Percentiles rank a stretch among this genome's conserved stretches.
Evolutionary conservation across 495 filamentous ascomycete species (phyloP).

Genomic region (Daldinia grandis): DNA sequence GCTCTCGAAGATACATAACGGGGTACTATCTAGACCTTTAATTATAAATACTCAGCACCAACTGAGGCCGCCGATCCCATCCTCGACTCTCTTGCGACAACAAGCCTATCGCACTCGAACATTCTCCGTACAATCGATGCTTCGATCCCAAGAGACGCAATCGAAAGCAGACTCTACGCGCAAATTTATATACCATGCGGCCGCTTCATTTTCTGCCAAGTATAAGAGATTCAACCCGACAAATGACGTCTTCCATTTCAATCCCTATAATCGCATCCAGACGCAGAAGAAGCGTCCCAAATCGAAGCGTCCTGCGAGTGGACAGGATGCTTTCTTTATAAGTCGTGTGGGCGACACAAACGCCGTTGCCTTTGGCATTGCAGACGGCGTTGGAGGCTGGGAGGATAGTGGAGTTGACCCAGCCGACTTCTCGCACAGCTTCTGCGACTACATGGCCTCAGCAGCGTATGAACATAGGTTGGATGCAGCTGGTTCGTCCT

Average conservation of each 20-base stretch:
- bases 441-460: slow-evolving; percentile 89
- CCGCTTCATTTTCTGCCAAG: slow-evolving; percentile 81
- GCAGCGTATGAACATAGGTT: slow-evolving; percentile 65
- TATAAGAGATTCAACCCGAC: slow-evolving; percentile 73
- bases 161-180: slow-evolving; percentile 25
- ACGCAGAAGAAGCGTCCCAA: slow-evolving; percentile 60
- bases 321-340: slow-evolving; percentile 97
- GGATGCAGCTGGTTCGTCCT: slow-evolving; percentile 34
- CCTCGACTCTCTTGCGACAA: slow-evolving; percentile 9
- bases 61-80: slow-evolving; percentile 7
- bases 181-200: slow-evolving; percentile 69
- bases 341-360: slow-evolving; percentile 70
- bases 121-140: slow-evolving; percentile 36
- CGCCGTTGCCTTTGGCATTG: slow-evolving; percentile 80
- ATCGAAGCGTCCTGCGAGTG: slow-evolving; percentile 73
- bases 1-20: slow-evolving; percentile 41
- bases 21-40: slow-evolving; percentile 25
- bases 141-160: slow-evolving; percentile 23
- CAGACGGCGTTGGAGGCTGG: slow-evolving; percentile 97
- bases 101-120: slow-evolving; percentile 11
- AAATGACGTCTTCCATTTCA: slow-evolving; percentile 78
- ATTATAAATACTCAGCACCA: slow-evolving; percentile 15
- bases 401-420: slow-evolving; percentile 89
- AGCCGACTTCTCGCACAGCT: slow-evolving; percentile 92
- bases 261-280: slow-evolving; percentile 66